Evolutionary conservation across 176 grass and related monocot genomes (phyloP).

Genomic region (Carex cristatella): DNA sequence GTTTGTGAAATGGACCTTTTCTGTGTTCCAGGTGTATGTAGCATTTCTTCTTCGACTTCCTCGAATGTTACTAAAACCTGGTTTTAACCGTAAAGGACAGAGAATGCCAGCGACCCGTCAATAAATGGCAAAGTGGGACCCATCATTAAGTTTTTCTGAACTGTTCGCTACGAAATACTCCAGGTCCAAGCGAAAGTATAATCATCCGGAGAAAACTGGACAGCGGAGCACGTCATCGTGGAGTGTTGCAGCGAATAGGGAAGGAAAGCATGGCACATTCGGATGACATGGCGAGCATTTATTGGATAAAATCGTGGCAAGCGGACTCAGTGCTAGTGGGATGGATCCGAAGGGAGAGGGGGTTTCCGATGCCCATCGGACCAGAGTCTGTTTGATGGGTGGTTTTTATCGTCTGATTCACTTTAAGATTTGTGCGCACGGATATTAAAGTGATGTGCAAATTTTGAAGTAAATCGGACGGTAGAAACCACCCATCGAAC

Average conservation of each 20-base stretch:
- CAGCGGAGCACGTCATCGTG: constrained; percentile 4
- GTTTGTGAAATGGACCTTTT: too few relatives aligned
- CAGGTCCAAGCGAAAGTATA: neutral
- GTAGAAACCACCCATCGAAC: too few relatives aligned
- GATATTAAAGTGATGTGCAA: too few relatives aligned
- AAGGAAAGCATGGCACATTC: neutral
- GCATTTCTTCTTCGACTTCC: neutral
- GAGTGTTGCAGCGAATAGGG: neutral
- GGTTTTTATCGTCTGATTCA: too few relatives aligned
- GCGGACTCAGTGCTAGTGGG: neutral
- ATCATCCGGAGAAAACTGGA: neutral
- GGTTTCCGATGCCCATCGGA: too few relatives aligned
- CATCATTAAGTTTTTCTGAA: too few relatives aligned
- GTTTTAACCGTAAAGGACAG: neutral
- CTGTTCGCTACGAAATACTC: too few relatives aligned
- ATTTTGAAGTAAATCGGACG: too few relatives aligned
- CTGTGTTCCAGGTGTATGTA: neutral
- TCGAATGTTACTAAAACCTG: neutral
- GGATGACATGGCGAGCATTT: neutral
- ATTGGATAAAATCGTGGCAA: constrained; percentile 6
- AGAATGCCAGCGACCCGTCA: neutral
- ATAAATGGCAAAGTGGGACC: neutral
- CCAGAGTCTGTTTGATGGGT: too few relatives aligned
- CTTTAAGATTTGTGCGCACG: too few relatives aligned
- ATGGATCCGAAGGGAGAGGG: too few relatives aligned